phyloP scores from a whole-genome alignment of 2,329 filamentous ascomycete species.

The Aspergillus hortae region DNA sequence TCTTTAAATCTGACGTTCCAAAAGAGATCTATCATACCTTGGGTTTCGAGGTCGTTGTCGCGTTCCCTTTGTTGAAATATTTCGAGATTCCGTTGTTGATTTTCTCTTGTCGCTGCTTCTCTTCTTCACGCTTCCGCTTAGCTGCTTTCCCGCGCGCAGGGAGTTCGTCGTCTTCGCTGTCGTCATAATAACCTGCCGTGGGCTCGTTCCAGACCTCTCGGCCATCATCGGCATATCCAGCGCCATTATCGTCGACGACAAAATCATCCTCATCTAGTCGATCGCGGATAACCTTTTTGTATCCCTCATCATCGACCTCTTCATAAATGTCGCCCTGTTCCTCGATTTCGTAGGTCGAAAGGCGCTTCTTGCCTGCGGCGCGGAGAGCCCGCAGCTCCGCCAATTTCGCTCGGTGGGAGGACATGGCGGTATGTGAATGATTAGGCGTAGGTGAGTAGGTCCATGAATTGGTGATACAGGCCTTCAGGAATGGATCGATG shows the following conservation, averaged over 20 bases:
- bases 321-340: constrained; percentile 87
- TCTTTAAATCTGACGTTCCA: neutral
- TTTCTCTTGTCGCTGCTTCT: constrained; percentile 78
- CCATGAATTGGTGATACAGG: neutral
- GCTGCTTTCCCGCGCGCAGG: constrained; percentile 59
- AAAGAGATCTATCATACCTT: constrained; percentile 60
- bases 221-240: constrained; percentile 94
- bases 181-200: constrained; percentile 50
- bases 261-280: constrained; percentile 94
- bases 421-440: constrained; percentile 21
- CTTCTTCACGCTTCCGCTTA: constrained; percentile 85
- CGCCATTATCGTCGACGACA: constrained; percentile 96
- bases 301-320: constrained; percentile 92
- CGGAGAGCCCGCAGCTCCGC: constrained; percentile 82
- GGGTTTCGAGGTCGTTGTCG: constrained; percentile 63
- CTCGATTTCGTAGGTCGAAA: constrained; percentile 81
- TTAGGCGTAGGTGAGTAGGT: neutral
- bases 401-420: constrained; percentile 32
- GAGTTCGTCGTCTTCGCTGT: constrained; percentile 75
- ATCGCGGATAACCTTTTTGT: constrained; percentile 90
- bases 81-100: constrained; percentile 90
- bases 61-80: constrained; percentile 79
- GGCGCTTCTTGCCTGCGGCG: constrained; percentile 84
- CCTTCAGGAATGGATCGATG: neutral
- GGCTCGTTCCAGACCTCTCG: constrained; percentile 86